Percentiles rank a stretch among this genome's conserved stretches.
These are phyloP conservation scores for Lentinus polychrous DNA, from an alignment of 1,284 basidiomycete genomes.

Conservation along the genomic window DNA sequence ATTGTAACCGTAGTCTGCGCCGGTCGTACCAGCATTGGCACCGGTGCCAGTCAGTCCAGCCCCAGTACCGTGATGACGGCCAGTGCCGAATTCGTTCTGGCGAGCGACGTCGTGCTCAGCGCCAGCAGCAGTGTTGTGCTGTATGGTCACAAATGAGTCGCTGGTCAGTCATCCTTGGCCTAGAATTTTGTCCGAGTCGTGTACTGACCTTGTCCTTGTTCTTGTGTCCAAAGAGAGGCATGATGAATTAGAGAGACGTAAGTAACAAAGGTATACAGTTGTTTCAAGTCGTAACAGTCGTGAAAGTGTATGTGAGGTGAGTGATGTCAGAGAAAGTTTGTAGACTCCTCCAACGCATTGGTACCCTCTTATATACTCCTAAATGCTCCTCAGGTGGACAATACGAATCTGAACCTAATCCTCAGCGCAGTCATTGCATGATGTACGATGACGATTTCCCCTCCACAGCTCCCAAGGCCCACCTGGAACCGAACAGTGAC, in stretches of 20 bases:
- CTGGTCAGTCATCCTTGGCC: neutral
- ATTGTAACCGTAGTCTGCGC: neutral
- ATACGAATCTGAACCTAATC: too few relatives aligned
- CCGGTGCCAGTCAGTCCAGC: neutral
- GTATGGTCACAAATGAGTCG: neutral
- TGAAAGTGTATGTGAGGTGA: constrained; percentile 1
- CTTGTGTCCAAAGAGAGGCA: constrained; percentile 14
- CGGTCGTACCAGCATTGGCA: neutral
- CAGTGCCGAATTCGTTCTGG: neutral
- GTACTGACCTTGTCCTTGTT: too few relatives aligned
- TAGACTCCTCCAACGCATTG: neutral
- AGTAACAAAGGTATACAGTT: neutral
- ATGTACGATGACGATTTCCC: too few relatives aligned
- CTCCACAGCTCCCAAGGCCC: too few relatives aligned
- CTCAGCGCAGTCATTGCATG: too few relatives aligned
- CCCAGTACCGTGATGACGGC: neutral
- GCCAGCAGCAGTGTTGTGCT: neutral
- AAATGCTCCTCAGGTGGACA: neutral
- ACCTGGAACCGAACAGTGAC: too few relatives aligned
- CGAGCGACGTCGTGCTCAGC: neutral
- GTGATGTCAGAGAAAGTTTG: neutral
- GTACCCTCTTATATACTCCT: too few relatives aligned
- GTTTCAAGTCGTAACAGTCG: neutral
- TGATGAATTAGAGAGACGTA: constrained; percentile 3
- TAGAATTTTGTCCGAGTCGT: too few relatives aligned